Base-by-base conservation (phyloP, 176 grass and related monocot genomes). In the Alloteropsis semialata region DNA sequence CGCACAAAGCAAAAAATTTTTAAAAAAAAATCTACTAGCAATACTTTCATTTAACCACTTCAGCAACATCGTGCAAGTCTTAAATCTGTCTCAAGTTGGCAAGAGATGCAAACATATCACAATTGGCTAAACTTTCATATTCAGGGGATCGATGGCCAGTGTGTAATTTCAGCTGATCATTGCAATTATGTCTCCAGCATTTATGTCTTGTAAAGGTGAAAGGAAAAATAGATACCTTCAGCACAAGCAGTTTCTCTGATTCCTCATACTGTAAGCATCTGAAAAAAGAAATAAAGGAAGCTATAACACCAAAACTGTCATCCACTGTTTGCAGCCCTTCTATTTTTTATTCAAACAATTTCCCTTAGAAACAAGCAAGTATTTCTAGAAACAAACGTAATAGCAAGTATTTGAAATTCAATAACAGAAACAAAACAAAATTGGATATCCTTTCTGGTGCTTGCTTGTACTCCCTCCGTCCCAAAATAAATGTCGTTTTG, bases 211-310 rank as follows among this genome's bases (percentile, higher is more conserved):
- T 28, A 16, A 46, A 61, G 56, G 72, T 57, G 51, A 44, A 43
- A 30, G n/a, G 62, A 32, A 41, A 69, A 19, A 19, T 22, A 61
- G 38, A 79, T 50, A 94, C 92, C 92, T 94, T 94, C 19, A 76
- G 46, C 18, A 70, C 68, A 90, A 94, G 92, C 41, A 88, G 82
- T 73, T 94, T 90, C 82, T 88, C 82, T 65, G 88, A 88, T 61
- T 76, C 82, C 82, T 94, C 79, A 0, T 80, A 88, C 10, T 77
- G 82, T 56, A 68, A 83, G 79, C 88, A 91, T 79, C 92, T 94
- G 86, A 66, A 88, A 71, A 10, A 25, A 24, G 1, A 50, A 65
- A 14, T 2, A 72, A 50, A 64, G 13, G 36, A 79, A 80, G 13
- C 18, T 41, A 42, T 55, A 77, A 58, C 55, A 60, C 34, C 22